These are phyloP conservation scores for Lablab purpureus DNA, from an alignment of 306 rosid genomes.

Conservation along the genomic window DNA sequence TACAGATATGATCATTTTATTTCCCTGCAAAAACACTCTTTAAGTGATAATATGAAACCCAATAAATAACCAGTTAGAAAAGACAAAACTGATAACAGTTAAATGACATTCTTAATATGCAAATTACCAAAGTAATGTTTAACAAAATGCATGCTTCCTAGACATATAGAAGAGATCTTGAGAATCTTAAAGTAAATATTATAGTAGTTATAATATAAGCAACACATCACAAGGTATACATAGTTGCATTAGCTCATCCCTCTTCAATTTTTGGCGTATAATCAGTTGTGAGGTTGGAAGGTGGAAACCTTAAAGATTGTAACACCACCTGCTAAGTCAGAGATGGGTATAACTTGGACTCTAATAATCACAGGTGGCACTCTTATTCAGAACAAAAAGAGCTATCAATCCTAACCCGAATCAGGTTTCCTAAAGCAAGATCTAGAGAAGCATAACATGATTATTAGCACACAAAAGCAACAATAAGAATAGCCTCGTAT, in stretches of 20 bases:
- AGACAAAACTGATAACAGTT: background rate
- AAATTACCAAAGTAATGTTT: conserved; percentile 6
- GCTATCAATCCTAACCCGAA: background rate
- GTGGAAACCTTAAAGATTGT: background rate
- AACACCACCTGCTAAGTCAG: background rate
- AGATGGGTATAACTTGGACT: background rate
- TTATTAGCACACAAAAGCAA: background rate
- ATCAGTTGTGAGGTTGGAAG: conserved; percentile 13
- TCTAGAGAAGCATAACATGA: conserved; percentile 28
- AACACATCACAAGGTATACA: background rate
- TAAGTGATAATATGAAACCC: conserved; percentile 47
- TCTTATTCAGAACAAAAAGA: background rate
- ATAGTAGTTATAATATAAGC: background rate
- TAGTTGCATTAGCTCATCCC: conserved; percentile 2
- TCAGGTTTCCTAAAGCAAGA: conserved; percentile 24
- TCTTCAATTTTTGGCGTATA: background rate
- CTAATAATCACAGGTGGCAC: background rate
- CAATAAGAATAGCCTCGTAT: background rate
- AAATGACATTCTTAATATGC: conserved; percentile 9
- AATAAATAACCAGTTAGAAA: conserved; percentile 23
- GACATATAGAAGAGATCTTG: background rate
- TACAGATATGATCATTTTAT: conserved; percentile 75
- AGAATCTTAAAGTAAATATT: background rate
- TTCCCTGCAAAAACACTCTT: conserved; percentile 61
- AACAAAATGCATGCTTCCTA: background rate